Percentiles rank a stretch among this genome's conserved stretches.
Conservation (phyloP, 441 rosid species). For the Pelargonium fulgidum region DNA sequence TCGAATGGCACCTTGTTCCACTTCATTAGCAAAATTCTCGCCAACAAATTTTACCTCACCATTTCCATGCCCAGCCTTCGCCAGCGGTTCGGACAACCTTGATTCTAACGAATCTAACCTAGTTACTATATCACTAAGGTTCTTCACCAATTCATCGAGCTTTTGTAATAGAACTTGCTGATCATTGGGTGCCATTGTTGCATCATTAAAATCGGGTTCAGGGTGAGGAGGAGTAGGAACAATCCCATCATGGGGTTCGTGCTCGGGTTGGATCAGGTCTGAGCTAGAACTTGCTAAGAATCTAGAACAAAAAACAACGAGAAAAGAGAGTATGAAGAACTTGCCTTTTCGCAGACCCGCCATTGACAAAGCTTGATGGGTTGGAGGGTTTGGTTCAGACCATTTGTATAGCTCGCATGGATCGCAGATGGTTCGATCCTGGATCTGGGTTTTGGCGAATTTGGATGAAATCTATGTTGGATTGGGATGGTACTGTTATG, state of each 20-base stretch:
- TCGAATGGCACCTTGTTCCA: slow-evolving; percentile 20
- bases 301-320: slow-evolving; percentile 28
- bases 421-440: slow-evolving; percentile 25
- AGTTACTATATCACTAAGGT: slow-evolving; percentile 54
- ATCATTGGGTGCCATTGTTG: slow-evolving; percentile 18
- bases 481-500: slow-evolving; percentile 11
- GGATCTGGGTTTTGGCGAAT: slow-evolving; percentile 35
- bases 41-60: slow-evolving; percentile 13
- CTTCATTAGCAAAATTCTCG: slow-evolving; percentile 21
- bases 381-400: slow-evolving; percentile 27
- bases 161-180: slow-evolving; percentile 44
- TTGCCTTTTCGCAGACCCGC: slow-evolving; percentile 49
- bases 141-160: slow-evolving; percentile 67
- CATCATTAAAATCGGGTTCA: slow-evolving; percentile 22
- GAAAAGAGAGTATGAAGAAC: slow-evolving; percentile 29
- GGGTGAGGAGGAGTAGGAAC: slow-evolving; percentile 17
- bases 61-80: background rate
- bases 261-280: slow-evolving; percentile 29
- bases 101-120: slow-evolving; percentile 40
- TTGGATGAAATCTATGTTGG: slow-evolving; percentile 40
- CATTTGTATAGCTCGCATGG: slow-evolving; percentile 24
- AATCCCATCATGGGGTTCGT: background rate
- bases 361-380: slow-evolving; percentile 35
- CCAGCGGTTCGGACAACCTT: slow-evolving; percentile 33
- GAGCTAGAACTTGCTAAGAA: slow-evolving; percentile 27